Conservation (phyloP, 768 basidiomycete species). For the Serpula lacrymans region DNA sequence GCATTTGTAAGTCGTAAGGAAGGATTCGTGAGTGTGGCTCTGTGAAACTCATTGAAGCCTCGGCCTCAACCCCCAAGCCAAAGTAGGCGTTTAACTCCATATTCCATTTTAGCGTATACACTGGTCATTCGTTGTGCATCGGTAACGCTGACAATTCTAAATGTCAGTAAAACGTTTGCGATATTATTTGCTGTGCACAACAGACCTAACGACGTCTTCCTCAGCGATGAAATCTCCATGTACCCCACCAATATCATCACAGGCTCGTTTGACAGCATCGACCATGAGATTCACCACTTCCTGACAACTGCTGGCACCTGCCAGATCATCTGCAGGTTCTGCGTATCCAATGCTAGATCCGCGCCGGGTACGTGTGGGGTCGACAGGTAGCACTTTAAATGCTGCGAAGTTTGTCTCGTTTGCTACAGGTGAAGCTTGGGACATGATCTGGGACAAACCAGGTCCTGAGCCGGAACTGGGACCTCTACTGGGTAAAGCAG, state of each 20-base stretch:
- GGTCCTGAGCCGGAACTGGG: conserved; percentile 9
- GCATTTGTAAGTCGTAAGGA: too few relatives aligned
- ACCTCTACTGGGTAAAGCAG: not conserved
- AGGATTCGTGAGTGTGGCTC: not conserved
- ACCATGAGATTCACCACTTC: conserved; percentile 78
- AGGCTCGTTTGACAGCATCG: conserved; percentile 63
- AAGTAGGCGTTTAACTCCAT: conserved; percentile 84
- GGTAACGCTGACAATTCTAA: conserved; percentile 48
- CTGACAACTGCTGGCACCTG: conserved; percentile 62
- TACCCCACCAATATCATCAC: conserved; percentile 54
- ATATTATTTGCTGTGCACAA: not conserved
- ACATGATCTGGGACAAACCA: conserved; percentile 31
- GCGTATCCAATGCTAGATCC: conserved; percentile 39
- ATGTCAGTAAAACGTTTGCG: not conserved
- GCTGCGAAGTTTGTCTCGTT: conserved; percentile 56
- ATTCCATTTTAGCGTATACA: conserved; percentile 89
- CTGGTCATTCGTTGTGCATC: conserved; percentile 86
- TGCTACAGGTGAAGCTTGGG: conserved; percentile 33
- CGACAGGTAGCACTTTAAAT: conserved; percentile 78
- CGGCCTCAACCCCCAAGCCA: conserved; percentile 71
- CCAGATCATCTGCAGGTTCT: conserved; percentile 59
- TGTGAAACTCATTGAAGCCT: not conserved
- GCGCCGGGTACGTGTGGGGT: conserved; percentile 48
- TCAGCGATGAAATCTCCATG: conserved; percentile 51
- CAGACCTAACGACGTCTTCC: conserved; percentile 80